These are phyloP conservation scores for Lentinus polychrous DNA, from an alignment of 1,284 basidiomycete species.

Conservation along the genomic window DNA sequence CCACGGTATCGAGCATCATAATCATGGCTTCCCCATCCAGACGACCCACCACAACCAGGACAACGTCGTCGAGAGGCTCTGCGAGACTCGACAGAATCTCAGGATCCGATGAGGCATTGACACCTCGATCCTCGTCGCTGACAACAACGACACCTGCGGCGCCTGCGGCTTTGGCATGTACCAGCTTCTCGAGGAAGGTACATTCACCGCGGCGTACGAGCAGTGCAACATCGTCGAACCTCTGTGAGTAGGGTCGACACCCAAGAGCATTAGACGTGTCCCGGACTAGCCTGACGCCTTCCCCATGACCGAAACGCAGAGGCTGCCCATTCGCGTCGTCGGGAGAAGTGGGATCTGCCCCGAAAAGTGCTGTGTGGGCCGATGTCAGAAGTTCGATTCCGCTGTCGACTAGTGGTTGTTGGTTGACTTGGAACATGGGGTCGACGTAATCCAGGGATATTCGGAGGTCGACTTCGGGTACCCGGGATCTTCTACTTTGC, in stretches of 20 bases:
- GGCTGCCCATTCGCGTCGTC: slow-evolving; percentile 17
- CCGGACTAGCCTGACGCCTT: slow-evolving; percentile 45
- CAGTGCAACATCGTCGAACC: slow-evolving; percentile 44
- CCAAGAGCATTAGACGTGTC: slow-evolving; percentile 50
- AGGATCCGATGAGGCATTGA: slow-evolving; percentile 62
- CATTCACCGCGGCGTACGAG: slow-evolving; percentile 68
- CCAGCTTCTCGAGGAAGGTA: slow-evolving; percentile 77
- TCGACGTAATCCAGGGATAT: slow-evolving; percentile 50
- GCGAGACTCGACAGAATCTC: slow-evolving; percentile 53
- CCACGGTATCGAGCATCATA: slow-evolving; percentile 47
- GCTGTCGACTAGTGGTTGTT: slow-evolving; percentile 26
- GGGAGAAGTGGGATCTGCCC: slow-evolving; percentile 40
- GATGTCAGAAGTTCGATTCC: slow-evolving; percentile 41
- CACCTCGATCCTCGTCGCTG: slow-evolving; percentile 47
- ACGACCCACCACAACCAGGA: slow-evolving; percentile 52
- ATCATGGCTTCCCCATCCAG: slow-evolving; percentile 44
- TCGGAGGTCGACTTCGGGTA: slow-evolving; percentile 47
- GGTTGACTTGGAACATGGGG: slow-evolving; percentile 32
- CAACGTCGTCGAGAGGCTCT: slow-evolving; percentile 46
- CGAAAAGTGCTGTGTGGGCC: slow-evolving; percentile 68
- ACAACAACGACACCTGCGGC: slow-evolving; percentile 73
- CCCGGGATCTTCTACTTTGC: slow-evolving; percentile 22
- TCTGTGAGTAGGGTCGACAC: slow-evolving; percentile 45
- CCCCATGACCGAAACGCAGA: slow-evolving; percentile 39
- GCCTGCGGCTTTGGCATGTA: slow-evolving; percentile 54